Base-by-base conservation (phyloP, 768 basidiomycete genomes). In the Floccularia luteovirens region DNA sequence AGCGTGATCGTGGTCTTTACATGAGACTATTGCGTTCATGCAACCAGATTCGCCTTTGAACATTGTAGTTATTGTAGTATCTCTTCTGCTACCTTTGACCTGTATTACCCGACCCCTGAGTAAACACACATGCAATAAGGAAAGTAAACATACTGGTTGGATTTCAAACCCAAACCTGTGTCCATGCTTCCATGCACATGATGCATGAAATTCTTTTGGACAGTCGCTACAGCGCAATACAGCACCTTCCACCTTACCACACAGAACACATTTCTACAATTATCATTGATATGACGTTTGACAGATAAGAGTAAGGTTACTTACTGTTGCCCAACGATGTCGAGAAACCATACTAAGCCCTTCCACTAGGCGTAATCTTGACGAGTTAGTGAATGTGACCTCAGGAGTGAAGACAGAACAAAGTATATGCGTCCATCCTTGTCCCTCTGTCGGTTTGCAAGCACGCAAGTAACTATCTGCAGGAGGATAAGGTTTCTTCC, bases 141-240 rank as follows among this genome's bases (percentile, higher is more conserved):
- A 32, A 34, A 16, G 28, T 22, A 19, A 5, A 62, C 82, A 54
- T 48, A 86, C 90, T 24, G 82, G 74, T 51, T 84, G 83, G 28
- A 98, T 76, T 63, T 98, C 93, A 59, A 99, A 96, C 21, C 90
- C 92, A 48, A 98, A 92, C 48, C 70, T 82, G 63, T 84, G 78
- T 0, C 84, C 84, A 28, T 79, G 67, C 39, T 70, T 74, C 88
- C 90, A 97, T 14, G 90, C 96, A 57, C 96, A 99, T 0, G 89
- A 82, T 5, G 82, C 70, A 56, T 99, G 96, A 56, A 82, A 91
- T 48, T 86, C 79, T 38, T 71, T 75, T 12, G 63, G 59, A 55
- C 96, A 97, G 51, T 91, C 90, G 30, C 65, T 74, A 63, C 96
- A 99, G 31, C 79, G 75, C 21, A 93, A 69, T 28, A 86, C 83